phyloP scores from a whole-genome alignment of 805 yeast species.

The Metschnikowia chrysomelidarum region DNA sequence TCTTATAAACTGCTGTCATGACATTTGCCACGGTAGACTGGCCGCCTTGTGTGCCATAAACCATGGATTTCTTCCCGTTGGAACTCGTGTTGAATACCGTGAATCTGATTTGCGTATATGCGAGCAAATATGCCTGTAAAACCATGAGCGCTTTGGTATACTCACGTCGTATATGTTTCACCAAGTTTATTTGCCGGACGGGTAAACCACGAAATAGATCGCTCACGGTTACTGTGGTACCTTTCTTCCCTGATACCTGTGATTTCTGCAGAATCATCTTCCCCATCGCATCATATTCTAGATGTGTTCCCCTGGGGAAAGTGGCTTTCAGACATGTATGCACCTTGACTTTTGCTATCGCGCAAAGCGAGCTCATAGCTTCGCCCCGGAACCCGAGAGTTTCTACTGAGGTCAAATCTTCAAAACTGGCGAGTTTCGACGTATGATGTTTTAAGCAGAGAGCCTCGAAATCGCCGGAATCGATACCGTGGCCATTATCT shows the following conservation, averaged over 20 bases:
- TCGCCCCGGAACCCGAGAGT: constrained; percentile 82
- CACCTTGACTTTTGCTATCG: constrained; percentile 46
- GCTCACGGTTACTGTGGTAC: constrained; percentile 62
- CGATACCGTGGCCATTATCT: constrained; percentile 71
- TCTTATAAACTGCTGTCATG: constrained; percentile 68
- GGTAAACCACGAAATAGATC: constrained; percentile 71
- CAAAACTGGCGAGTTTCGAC: constrained; percentile 58
- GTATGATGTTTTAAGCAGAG: constrained; percentile 66
- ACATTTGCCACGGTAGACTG: constrained; percentile 42
- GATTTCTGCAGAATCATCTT: constrained; percentile 31
- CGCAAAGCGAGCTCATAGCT: constrained; percentile 70
- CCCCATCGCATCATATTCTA: constrained; percentile 61
- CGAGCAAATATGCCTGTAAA: constrained; percentile 67
- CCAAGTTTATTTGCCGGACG: constrained; percentile 74
- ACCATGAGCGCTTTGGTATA: constrained; percentile 63
- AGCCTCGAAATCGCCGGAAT: constrained; percentile 46
- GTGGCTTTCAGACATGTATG: constrained; percentile 46
- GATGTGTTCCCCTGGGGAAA: constrained; percentile 55
- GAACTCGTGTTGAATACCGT: constrained; percentile 52
- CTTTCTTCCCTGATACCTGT: constrained; percentile 52
- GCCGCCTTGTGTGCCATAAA: constrained; percentile 63
- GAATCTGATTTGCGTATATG: constrained; percentile 56
- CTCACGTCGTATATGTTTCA: constrained; percentile 65
- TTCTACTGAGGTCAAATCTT: constrained; percentile 47
- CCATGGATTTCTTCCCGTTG: constrained; percentile 45